A percentile compares a stretch with the other conserved stretches of the same genome.
Evolutionary conservation across 805 yeast species (phyloP).

Genomic region (Saturnispora gosingensis): DNA sequence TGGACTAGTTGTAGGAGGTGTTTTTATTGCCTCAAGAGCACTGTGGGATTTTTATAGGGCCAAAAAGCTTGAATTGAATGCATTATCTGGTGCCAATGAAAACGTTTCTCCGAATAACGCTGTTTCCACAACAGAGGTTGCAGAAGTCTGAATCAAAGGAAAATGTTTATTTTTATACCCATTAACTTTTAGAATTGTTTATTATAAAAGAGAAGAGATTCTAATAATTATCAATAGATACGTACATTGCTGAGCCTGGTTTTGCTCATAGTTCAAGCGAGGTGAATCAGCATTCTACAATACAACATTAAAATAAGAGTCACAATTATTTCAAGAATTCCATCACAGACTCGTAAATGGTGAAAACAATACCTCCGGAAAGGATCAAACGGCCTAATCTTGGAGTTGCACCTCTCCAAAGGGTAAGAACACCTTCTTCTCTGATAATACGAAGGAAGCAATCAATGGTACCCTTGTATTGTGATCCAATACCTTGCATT

Average conservation of each 20-base stretch:
- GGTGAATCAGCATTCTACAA: not conserved
- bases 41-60: conserved; percentile 65
- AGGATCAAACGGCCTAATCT: conserved; percentile 83
- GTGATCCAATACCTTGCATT: conserved; percentile 82
- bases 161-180: conserved; percentile 2
- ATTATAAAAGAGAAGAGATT: not conserved
- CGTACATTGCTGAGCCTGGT: not conserved
- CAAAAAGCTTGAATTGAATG: conserved; percentile 53
- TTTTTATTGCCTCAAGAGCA: conserved; percentile 55
- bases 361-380: conserved; percentile 96
- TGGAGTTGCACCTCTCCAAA: conserved; percentile 99
- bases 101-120: not conserved
- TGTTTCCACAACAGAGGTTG: not conserved
- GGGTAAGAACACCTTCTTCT: conserved; percentile 83
- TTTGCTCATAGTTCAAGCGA: not conserved
- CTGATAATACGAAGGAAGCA: conserved; percentile 74
- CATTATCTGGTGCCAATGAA: not conserved
- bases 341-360: conserved; percentile 87
- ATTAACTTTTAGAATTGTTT: not conserved
- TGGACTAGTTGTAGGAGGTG: conserved; percentile 58
- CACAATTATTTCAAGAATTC: conserved; percentile 35
- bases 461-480: conserved; percentile 66
- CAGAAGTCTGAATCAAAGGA: not conserved
- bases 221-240: not conserved
- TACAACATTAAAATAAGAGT: not conserved